phyloP scores from a whole-genome alignment of 164 flowering plant genomes.

The Houttuynia cordata region DNA sequence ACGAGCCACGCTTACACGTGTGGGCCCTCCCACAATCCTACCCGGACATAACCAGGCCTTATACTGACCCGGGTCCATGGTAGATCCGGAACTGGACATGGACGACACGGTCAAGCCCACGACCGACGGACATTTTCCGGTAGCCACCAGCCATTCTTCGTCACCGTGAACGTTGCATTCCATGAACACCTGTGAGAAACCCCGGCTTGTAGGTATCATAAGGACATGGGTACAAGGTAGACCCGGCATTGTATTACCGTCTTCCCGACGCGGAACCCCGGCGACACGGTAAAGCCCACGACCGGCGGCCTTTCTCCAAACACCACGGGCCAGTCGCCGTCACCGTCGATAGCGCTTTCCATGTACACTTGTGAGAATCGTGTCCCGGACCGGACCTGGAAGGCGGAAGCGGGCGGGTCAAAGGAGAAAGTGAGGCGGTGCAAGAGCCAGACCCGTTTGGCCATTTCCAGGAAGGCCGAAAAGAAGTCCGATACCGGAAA shows the following conservation, averaged over 20 bases:
- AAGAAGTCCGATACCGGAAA: slow-evolving; percentile 58
- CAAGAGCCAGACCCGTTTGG: slow-evolving; percentile 56
- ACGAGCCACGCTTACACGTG: too few species aligned
- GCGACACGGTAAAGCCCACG: slow-evolving; percentile 70
- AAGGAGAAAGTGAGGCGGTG: slow-evolving; percentile 53
- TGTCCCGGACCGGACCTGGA: slow-evolving; percentile 36
- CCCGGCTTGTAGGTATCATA: background rate
- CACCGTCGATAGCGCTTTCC: slow-evolving; percentile 49
- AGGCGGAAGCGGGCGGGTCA: slow-evolving; percentile 34
- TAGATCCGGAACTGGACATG: slow-evolving; percentile 62
- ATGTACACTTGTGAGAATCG: slow-evolving; percentile 78
- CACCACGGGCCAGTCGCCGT: background rate
- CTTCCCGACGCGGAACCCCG: slow-evolving; percentile 67
- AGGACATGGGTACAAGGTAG: slow-evolving; percentile 24
- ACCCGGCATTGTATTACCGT: slow-evolving; percentile 67
- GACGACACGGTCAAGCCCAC: slow-evolving; percentile 75
- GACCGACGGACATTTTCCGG: slow-evolving; percentile 8
- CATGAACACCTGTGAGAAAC: too few species aligned
- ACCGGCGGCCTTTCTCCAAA: slow-evolving; percentile 8
- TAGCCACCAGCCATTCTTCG: background rate
- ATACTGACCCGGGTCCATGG: slow-evolving; percentile 14
- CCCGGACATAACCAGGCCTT: too few species aligned
- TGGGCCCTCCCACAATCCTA: too few species aligned
- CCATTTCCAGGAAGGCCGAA: slow-evolving; percentile 54
- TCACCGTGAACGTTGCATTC: slow-evolving; percentile 28